Conservation (phyloP, 1,139 yeast genomes). For the Kluyveromyces sp. region DNA sequence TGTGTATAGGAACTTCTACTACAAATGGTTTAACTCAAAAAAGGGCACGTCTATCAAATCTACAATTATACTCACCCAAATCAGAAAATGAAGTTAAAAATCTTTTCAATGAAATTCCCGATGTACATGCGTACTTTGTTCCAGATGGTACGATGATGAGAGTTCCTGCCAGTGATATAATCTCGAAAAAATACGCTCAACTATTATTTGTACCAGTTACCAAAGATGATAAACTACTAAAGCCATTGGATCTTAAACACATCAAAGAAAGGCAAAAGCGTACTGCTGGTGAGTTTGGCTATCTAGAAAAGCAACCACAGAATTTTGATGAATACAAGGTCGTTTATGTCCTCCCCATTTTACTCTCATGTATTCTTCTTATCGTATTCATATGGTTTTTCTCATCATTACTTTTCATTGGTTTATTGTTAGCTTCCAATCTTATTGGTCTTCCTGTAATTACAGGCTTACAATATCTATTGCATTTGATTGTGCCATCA, state of each 20-base stretch:
- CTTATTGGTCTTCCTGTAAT: conserved; percentile 34
- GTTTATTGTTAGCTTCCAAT: conserved; percentile 31
- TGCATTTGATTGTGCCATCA: neutral
- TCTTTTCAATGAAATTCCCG: conserved; percentile 37
- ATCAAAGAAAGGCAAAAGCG: conserved; percentile 29
- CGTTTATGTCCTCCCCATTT: conserved; percentile 79
- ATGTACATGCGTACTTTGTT: conserved; percentile 46
- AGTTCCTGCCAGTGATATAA: conserved; percentile 78
- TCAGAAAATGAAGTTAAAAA: conserved; percentile 40
- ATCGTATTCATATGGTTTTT: conserved; percentile 62
- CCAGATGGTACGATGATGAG: conserved; percentile 78
- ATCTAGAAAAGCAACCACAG: conserved; percentile 43
- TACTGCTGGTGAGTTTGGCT: conserved; percentile 42
- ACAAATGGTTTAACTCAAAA: conserved; percentile 33
- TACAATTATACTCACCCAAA: conserved; percentile 51
- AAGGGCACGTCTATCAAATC: conserved; percentile 34
- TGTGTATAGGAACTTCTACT: conserved; percentile 46
- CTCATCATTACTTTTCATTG: conserved; percentile 45
- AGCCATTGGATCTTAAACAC: conserved; percentile 34
- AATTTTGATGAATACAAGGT: conserved; percentile 59
- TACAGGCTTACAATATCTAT: neutral
- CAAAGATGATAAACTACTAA: conserved; percentile 60
- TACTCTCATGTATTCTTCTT: conserved; percentile 49
- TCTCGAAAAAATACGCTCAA: conserved; percentile 55
- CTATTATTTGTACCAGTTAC: conserved; percentile 76